Evolutionary conservation across 176 grass and related monocot species (phyloP).

Genomic region (Juncus effusus): DNA sequence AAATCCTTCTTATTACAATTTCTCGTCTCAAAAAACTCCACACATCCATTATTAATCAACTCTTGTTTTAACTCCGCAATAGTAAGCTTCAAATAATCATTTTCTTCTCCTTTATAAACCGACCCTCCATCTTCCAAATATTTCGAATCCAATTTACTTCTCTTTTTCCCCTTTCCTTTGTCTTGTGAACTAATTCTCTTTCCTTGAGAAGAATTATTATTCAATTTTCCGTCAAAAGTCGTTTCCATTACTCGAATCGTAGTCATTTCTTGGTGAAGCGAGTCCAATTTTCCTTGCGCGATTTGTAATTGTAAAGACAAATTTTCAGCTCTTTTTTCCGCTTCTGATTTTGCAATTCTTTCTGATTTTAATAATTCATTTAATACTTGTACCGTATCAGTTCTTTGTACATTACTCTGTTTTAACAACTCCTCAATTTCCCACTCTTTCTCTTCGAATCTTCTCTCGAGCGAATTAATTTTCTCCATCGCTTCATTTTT

Average conservation of each 20-base stretch:
- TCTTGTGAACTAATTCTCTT: conserved; percentile 50
- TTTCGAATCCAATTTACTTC: conserved; percentile 46
- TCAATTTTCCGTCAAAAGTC: background rate
- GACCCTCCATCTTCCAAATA: conserved; percentile 54
- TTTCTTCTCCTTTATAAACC: conserved; percentile 45
- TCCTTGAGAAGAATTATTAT: conserved; percentile 24
- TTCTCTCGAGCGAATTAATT: conserved; percentile 53
- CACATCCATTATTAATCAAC: conserved; percentile 52
- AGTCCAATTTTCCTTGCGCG: conserved; percentile 75
- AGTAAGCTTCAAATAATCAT: conserved; percentile 54
- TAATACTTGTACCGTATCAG: conserved; percentile 62
- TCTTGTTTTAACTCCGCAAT: conserved; percentile 58
- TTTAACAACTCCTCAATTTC: conserved; percentile 63
- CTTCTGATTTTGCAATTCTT: conserved; percentile 56
- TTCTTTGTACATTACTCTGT: conserved; percentile 71
- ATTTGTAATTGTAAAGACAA: conserved; percentile 69
- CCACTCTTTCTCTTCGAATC: conserved; percentile 53
- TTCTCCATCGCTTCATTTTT: conserved; percentile 52
- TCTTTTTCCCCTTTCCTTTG: conserved; percentile 48
- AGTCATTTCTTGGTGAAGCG: conserved; percentile 75
- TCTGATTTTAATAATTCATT: conserved; percentile 61
- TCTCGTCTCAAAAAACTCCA: conserved; percentile 46
- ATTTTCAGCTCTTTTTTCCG: conserved; percentile 55
- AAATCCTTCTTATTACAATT: conserved; percentile 61
- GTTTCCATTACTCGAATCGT: conserved; percentile 60